phyloP scores from a whole-genome alignment of 2,329 filamentous ascomycete genomes.

The Hymenoscyphus infarciens region DNA sequence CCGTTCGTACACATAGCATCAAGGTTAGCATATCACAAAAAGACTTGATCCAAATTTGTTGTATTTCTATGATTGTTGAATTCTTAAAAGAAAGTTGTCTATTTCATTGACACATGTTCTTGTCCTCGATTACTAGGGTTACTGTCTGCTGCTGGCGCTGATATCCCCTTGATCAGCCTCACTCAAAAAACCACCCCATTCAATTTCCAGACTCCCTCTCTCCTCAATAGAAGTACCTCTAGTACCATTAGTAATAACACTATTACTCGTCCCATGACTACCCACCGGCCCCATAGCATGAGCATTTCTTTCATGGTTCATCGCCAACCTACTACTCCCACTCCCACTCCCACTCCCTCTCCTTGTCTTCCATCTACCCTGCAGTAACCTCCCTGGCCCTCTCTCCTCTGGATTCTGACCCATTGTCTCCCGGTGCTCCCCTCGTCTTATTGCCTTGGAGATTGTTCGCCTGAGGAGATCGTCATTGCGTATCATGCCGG shows the following conservation, averaged over 20 bases:
- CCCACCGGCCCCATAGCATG: conserved; percentile 7
- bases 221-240: background rate
- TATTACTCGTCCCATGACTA: background rate
- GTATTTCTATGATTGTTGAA: too few species aligned
- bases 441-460: background rate
- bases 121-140: background rate
- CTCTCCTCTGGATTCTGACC: background rate
- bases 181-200: conserved; percentile 1
- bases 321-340: background rate
- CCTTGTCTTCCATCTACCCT: background rate
- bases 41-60: too few species aligned
- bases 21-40: too few species aligned
- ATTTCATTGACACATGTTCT: background rate
- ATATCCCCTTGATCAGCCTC: conserved; percentile 5
- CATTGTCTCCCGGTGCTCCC: background rate
- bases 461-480: conserved; percentile 11
- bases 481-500: conserved; percentile 15
- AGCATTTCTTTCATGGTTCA: background rate
- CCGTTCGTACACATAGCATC: too few species aligned
- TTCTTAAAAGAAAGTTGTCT: too few species aligned
- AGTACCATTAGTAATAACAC: background rate
- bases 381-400: background rate
- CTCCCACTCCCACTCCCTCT: background rate
- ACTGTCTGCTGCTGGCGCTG: background rate
- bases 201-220: background rate